Evolutionary conservation across 192 early-diverging fungal genomes (phyloP).

Genomic region (Allomyces macrogynus): DNA sequence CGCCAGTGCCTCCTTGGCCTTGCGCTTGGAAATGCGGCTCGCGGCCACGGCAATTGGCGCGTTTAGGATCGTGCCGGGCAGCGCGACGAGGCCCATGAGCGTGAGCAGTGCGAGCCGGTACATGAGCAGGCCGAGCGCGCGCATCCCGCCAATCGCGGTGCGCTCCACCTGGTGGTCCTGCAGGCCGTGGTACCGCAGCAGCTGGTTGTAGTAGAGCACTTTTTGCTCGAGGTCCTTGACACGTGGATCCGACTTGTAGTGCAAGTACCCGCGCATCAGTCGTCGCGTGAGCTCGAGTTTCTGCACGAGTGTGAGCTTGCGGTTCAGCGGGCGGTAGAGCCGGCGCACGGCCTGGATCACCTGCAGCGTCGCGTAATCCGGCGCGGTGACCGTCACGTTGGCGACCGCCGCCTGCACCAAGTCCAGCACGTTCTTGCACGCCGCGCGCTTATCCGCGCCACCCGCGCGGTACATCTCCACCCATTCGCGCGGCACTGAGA

Average conservation of each 20-base stretch:
- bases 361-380: slow-evolving; percentile 69
- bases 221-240: slow-evolving; percentile 57
- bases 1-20: slow-evolving; percentile 49
- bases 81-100: slow-evolving; percentile 49
- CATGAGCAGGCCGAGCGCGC: slow-evolving; percentile 44
- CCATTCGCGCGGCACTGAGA: slow-evolving; percentile 52
- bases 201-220: slow-evolving; percentile 66
- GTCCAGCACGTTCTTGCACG: slow-evolving; percentile 54
- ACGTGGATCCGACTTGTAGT: slow-evolving; percentile 60
- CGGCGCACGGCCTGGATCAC: slow-evolving; percentile 83
- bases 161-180: slow-evolving; percentile 88
- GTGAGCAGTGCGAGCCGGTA: slow-evolving; percentile 47
- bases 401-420: slow-evolving; percentile 58
- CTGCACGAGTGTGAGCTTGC: slow-evolving; percentile 63
- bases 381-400: slow-evolving; percentile 76
- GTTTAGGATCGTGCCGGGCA: slow-evolving; percentile 45
- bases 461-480: slow-evolving; percentile 65
- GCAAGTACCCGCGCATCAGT: slow-evolving; percentile 62
- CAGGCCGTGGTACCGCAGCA: slow-evolving; percentile 80
- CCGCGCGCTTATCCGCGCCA: slow-evolving; percentile 61
- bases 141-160: slow-evolving; percentile 39
- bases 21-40: slow-evolving; percentile 19
- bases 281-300: slow-evolving; percentile 75
- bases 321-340: slow-evolving; percentile 71
- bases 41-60: slow-evolving; percentile 21